Conservation (phyloP, 495 filamentous ascomycete species). For the Halenospora varia region DNA sequence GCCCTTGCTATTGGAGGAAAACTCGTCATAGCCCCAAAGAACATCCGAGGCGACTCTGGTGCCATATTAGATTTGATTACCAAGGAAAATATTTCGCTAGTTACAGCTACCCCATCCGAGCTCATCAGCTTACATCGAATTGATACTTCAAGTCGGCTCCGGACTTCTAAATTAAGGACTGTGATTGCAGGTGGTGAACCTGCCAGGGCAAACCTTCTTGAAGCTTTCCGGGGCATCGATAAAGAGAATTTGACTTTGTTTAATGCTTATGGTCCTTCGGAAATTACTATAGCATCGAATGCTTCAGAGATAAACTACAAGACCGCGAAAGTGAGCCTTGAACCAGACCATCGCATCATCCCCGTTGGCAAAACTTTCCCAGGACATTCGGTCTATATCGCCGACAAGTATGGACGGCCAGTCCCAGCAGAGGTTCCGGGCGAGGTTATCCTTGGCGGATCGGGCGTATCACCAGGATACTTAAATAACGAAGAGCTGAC, state of each 20-base stretch:
- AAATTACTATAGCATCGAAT: background rate
- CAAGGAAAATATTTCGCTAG: slow-evolving; percentile 20
- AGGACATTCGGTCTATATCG: slow-evolving; percentile 37
- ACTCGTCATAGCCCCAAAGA: slow-evolving; percentile 2
- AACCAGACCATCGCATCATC: background rate
- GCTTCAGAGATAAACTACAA: background rate
- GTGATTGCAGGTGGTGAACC: slow-evolving; percentile 13
- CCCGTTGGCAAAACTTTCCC: background rate
- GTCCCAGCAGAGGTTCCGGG: slow-evolving; percentile 36
- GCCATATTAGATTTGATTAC: slow-evolving; percentile 11
- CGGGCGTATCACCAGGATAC: slow-evolving; percentile 37
- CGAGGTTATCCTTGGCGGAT: slow-evolving; percentile 40
- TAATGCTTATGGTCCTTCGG: background rate
- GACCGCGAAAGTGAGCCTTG: too few relatives aligned
- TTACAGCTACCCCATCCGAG: slow-evolving; percentile 21
- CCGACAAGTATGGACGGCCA: slow-evolving; percentile 33
- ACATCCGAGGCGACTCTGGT: slow-evolving; percentile 5
- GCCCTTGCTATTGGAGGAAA: slow-evolving; percentile 13
- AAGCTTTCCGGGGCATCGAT: background rate
- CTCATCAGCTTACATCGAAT: slow-evolving; percentile 22
- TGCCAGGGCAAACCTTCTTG: background rate
- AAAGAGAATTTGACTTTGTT: background rate
- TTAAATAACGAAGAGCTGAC: slow-evolving; percentile 28
- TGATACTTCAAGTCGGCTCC: background rate
- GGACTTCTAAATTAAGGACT: background rate